These are phyloP conservation scores for Diophrys appendiculata DNA, from an alignment of 73 alveolate species.

Conservation along the genomic window DNA sequence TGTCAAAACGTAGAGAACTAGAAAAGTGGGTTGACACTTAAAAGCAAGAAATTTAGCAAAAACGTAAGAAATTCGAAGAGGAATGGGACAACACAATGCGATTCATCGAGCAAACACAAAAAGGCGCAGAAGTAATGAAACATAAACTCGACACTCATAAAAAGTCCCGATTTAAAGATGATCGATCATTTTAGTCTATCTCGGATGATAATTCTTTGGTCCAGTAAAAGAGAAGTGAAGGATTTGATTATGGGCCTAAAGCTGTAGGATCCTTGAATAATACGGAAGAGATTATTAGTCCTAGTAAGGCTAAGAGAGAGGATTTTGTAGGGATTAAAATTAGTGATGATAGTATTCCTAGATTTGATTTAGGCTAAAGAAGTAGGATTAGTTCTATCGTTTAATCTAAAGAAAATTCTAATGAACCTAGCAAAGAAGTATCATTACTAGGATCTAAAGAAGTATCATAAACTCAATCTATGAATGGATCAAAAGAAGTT, in stretches of 20 bases:
- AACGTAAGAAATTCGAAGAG: constrained; percentile 29
- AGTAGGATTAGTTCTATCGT: too few species aligned
- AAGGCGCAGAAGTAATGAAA: constrained; percentile 44
- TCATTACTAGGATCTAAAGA: too few species aligned
- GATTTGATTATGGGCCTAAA: too few species aligned
- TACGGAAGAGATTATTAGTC: neutral
- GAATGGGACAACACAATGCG: constrained; percentile 38
- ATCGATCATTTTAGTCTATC: neutral
- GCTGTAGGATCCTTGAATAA: neutral
- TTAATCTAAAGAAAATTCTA: too few species aligned
- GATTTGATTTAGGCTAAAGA: too few species aligned
- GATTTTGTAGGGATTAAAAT: too few species aligned
- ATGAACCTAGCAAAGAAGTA: too few species aligned
- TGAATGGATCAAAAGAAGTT: too few species aligned
- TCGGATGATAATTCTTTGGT: neutral
- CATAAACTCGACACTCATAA: constrained; percentile 1
- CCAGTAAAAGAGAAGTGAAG: neutral
- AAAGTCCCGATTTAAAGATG: neutral
- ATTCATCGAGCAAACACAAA: constrained; percentile 34
- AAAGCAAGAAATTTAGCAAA: constrained; percentile 39
- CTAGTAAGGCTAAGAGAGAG: too few species aligned
- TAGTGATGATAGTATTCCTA: too few species aligned
- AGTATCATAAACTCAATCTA: too few species aligned
- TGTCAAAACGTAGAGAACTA: constrained; percentile 17
- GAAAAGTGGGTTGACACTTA: constrained; percentile 51